Percentiles rank a stretch among this genome's conserved stretches.
phyloP scores from a whole-genome alignment of 2,329 filamentous ascomycete species.

The Sordariomycetes sp. region DNA sequence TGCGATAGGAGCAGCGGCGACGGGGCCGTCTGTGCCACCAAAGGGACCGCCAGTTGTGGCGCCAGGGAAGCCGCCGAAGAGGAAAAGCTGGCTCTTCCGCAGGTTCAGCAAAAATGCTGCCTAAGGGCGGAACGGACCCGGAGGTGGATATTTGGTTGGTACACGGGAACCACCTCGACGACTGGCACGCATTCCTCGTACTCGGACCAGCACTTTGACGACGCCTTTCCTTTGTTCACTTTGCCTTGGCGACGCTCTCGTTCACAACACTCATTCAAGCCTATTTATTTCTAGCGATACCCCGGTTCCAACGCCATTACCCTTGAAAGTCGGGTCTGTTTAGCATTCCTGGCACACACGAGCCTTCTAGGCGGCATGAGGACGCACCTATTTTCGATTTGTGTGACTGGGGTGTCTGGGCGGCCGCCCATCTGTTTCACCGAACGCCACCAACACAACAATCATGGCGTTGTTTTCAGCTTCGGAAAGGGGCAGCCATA shows the following conservation, averaged over 20 bases:
- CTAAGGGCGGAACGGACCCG: slow-evolving; percentile 12
- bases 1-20: not conserved
- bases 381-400: not conserved
- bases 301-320: not conserved
- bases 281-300: slow-evolving; percentile 4
- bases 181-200: not conserved
- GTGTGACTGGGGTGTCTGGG: not conserved
- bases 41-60: slow-evolving; percentile 8
- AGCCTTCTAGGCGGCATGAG: not conserved
- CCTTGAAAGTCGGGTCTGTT: not conserved
- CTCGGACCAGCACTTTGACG: not conserved
- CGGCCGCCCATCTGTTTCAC: not conserved
- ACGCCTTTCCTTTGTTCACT: not conserved
- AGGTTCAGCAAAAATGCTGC: slow-evolving; percentile 58
- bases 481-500: not conserved
- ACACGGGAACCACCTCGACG: not conserved
- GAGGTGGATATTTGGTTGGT: not conserved
- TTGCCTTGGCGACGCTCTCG: not conserved
- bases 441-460: not conserved
- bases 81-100: slow-evolving; percentile 82
- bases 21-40: not conserved
- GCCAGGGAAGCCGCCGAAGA: slow-evolving; percentile 47
- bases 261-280: not conserved
- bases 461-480: not conserved
- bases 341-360: not conserved